These are phyloP conservation scores for Pachysandra terminalis DNA, from an alignment of 164 flowering plant genomes.

Conservation along the genomic window DNA sequence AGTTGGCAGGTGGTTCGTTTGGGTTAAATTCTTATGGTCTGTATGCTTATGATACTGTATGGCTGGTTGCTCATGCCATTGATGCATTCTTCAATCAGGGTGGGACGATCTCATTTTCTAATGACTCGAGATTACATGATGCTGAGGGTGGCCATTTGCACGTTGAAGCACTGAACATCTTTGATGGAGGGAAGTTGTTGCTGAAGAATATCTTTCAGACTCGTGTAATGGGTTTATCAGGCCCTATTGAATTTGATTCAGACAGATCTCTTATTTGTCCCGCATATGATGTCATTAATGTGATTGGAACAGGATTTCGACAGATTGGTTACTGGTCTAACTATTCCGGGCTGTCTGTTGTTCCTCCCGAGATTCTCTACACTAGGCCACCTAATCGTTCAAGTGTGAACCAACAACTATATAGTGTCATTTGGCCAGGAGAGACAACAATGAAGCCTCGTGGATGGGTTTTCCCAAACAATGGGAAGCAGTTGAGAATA, in stretches of 20 bases:
- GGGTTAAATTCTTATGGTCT: conserved; percentile 69
- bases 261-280: conserved; percentile 53
- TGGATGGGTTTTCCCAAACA: conserved; percentile 78
- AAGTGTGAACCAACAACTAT: conserved; percentile 39
- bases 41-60: conserved; percentile 78
- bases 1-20: conserved; percentile 43
- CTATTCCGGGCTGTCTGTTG: conserved; percentile 56
- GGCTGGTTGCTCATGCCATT: conserved; percentile 77
- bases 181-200: conserved; percentile 48
- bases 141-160: conserved; percentile 32
- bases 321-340: conserved; percentile 76
- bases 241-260: conserved; percentile 45
- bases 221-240: conserved; percentile 52
- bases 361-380: conserved; percentile 64
- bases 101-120: conserved; percentile 66
- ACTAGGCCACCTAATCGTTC: conserved; percentile 51
- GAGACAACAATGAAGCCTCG: conserved; percentile 52
- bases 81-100: conserved; percentile 61
- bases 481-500: conserved; percentile 52
- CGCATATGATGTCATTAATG: conserved; percentile 71
- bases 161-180: conserved; percentile 59
- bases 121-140: conserved; percentile 41
- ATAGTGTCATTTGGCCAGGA: conserved; percentile 70
- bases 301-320: conserved; percentile 61
- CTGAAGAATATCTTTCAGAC: conserved; percentile 42